Percentiles rank a stretch among this genome's conserved stretches.
Conservation (phyloP, 2,329 filamentous ascomycete species). For the Ceratocystis alfenasii region DNA sequence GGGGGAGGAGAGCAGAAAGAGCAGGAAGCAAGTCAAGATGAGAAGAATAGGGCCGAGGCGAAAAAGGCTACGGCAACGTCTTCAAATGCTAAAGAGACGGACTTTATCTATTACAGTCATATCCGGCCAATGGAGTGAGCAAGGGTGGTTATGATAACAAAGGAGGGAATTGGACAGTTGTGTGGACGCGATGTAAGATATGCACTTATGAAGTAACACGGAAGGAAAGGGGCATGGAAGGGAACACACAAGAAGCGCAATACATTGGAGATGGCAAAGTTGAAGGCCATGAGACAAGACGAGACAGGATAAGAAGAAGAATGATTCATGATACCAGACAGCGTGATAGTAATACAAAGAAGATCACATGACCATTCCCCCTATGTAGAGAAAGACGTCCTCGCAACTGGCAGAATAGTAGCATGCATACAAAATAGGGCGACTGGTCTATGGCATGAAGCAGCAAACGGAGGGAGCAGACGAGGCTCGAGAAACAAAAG, state of each 20-base stretch:
- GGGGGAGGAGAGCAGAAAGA: neutral
- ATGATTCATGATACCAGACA: slow-evolving; percentile 7
- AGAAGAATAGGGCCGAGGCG: neutral
- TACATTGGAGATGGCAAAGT: too few species aligned
- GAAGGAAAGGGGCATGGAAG: neutral
- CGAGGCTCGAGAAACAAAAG: neutral
- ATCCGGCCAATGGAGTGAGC: slow-evolving; percentile 14
- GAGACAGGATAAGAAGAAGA: neutral
- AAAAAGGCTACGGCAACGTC: neutral
- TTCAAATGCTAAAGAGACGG: neutral
- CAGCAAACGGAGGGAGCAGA: neutral
- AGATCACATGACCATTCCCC: slow-evolving; percentile 8
- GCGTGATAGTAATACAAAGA: slow-evolving; percentile 11
- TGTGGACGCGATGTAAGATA: neutral
- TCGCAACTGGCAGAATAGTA: neutral
- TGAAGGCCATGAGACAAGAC: too few species aligned
- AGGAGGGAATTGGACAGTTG: neutral
- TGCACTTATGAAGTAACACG: neutral
- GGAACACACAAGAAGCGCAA: too few species aligned
- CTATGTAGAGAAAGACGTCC: too few species aligned
- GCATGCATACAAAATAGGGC: neutral
- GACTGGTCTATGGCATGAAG: neutral
- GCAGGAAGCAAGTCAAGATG: neutral
- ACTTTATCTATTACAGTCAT: slow-evolving; percentile 8
- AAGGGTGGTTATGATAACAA: neutral